Conservation (phyloP, 306 rosid species). For the Hylodesmum podocarpum region DNA sequence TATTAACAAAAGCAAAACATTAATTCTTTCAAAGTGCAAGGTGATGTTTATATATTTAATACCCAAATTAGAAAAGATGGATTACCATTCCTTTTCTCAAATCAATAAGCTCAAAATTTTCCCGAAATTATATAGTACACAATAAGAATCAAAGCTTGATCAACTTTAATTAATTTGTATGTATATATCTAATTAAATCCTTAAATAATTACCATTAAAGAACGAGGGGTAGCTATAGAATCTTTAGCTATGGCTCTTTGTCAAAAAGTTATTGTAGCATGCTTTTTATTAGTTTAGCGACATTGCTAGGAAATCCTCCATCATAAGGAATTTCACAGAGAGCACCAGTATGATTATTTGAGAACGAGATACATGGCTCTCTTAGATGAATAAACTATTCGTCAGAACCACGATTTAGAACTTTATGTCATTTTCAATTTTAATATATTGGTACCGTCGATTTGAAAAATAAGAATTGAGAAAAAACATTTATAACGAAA, state of each 20-base stretch:
- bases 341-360: constrained; percentile 17
- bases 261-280: constrained; percentile 48
- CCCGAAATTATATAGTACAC: not conserved
- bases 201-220: constrained; percentile 10
- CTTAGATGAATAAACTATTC: constrained; percentile 39
- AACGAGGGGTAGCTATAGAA: constrained; percentile 15
- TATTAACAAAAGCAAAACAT: not conserved
- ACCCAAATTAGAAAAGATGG: not conserved
- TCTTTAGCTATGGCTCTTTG: constrained; percentile 39
- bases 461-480: constrained; percentile 6
- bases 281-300: constrained; percentile 27
- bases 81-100: not conserved
- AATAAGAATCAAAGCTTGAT: not conserved
- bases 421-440: constrained; percentile 69
- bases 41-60: not conserved
- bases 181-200: constrained; percentile 1
- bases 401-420: constrained; percentile 38
- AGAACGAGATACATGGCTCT: constrained; percentile 36
- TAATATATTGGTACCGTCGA: not conserved
- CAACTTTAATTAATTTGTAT: not conserved
- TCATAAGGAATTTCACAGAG: constrained; percentile 41
- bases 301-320: constrained; percentile 41
- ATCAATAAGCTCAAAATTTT: constrained; percentile 15
- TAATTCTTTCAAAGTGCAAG: not conserved
- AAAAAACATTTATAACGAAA: not conserved